phyloP scores from a whole-genome alignment of 768 basidiomycete genomes.

The Crepidotus variabilis region DNA sequence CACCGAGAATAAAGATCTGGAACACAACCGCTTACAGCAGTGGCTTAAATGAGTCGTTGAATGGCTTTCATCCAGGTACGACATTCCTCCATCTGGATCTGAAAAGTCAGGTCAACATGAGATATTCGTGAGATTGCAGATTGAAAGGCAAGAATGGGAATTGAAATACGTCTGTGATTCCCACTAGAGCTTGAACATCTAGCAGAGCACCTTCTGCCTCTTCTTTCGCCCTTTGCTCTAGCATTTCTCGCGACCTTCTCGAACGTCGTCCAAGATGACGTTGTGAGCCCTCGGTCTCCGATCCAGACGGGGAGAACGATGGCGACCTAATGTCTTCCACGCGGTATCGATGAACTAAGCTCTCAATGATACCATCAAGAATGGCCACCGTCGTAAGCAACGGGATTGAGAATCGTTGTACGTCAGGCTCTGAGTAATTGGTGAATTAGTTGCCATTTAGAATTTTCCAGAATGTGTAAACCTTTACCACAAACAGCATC shows the following conservation, averaged over 20 bases:
- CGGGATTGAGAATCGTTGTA: constrained; percentile 49
- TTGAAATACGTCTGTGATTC: constrained; percentile 32
- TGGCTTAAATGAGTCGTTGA: too few relatives aligned
- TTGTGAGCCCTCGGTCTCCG: background rate
- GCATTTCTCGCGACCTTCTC: constrained; percentile 6
- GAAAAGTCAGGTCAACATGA: background rate
- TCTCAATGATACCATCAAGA: constrained; percentile 37
- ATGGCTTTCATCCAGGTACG: constrained; percentile 5
- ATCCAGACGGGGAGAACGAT: constrained; percentile 1
- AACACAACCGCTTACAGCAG: too few relatives aligned
- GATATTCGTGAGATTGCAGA: background rate
- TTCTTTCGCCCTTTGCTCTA: constrained; percentile 19
- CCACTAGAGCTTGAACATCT: constrained; percentile 32
- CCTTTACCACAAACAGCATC: constrained; percentile 34
- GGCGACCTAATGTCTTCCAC: constrained; percentile 20
- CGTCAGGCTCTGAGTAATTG: constrained; percentile 41
- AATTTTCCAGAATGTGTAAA: background rate
- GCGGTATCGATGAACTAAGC: constrained; percentile 34
- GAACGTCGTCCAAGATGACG: constrained; percentile 5
- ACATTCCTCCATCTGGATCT: constrained; percentile 7
- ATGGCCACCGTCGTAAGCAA: constrained; percentile 52
- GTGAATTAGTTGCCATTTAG: background rate
- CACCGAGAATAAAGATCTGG: too few relatives aligned
- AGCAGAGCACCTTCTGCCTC: constrained; percentile 32
- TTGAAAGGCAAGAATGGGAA: background rate